Conservation (phyloP, 306 rosid species). For the Gastrolobium villosum region DNA sequence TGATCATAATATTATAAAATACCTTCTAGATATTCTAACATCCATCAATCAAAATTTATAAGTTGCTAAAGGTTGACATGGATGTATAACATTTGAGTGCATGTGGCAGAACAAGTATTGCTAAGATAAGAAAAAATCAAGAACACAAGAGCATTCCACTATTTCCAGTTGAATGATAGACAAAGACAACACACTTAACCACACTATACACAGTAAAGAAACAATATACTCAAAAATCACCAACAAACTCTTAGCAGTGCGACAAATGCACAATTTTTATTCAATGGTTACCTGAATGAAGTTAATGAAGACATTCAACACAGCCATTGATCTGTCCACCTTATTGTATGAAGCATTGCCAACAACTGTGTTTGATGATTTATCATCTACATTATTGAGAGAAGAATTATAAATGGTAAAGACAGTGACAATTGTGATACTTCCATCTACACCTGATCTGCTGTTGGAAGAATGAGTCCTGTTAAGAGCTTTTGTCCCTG, state of each 20-base stretch:
- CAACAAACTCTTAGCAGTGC: neutral
- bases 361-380: slow-evolving; percentile 62
- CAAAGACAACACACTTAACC: slow-evolving; percentile 6
- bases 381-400: slow-evolving; percentile 50
- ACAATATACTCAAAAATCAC: slow-evolving; percentile 29
- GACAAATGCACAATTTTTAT: slow-evolving; percentile 17
- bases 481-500: slow-evolving; percentile 89
- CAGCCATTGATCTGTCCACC: slow-evolving; percentile 81
- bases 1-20: too few species aligned
- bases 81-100: neutral
- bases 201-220: slow-evolving; percentile 28
- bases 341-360: slow-evolving; percentile 76
- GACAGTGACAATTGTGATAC: slow-evolving; percentile 75
- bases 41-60: neutral
- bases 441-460: slow-evolving; percentile 47
- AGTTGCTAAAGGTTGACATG: slow-evolving; percentile 7
- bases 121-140: slow-evolving; percentile 13
- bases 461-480: slow-evolving; percentile 56
- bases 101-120: slow-evolving; percentile 19
- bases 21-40: too few species aligned
- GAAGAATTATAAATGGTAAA: slow-evolving; percentile 80
- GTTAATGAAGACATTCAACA: slow-evolving; percentile 74
- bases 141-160: slow-evolving; percentile 16
- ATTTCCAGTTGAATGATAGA: slow-evolving; percentile 20
- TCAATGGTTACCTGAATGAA: slow-evolving; percentile 76